These are phyloP conservation scores for Penicillium atrosanguineum DNA, from an alignment of 495 filamentous ascomycete genomes.

Conservation along the genomic window DNA sequence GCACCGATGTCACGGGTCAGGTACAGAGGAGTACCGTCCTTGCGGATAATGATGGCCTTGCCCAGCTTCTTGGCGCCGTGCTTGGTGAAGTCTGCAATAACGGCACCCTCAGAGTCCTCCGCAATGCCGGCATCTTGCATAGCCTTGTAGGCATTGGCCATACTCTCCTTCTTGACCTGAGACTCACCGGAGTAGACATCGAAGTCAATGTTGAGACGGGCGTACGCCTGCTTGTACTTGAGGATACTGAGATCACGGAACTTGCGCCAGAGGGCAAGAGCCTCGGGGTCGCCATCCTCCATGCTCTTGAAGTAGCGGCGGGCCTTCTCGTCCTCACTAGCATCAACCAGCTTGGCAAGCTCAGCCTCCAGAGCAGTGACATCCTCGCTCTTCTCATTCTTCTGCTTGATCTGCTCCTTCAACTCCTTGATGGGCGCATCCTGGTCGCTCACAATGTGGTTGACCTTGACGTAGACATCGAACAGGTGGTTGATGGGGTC, in stretches of 20 bases:
- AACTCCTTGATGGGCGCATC: slow-evolving; percentile 56
- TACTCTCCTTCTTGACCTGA: slow-evolving; percentile 79
- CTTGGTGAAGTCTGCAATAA: slow-evolving; percentile 84
- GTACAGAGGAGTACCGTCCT: slow-evolving; percentile 68
- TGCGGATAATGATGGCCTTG: slow-evolving; percentile 65
- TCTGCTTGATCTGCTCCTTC: slow-evolving; percentile 51
- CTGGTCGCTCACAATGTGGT: slow-evolving; percentile 49
- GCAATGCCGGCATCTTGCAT: slow-evolving; percentile 73
- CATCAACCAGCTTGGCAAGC: slow-evolving; percentile 50
- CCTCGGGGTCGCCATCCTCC: slow-evolving; percentile 75
- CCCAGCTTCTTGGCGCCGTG: slow-evolving; percentile 66
- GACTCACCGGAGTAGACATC: slow-evolving; percentile 94
- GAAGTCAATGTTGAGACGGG: slow-evolving; percentile 85
- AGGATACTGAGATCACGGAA: slow-evolving; percentile 90
- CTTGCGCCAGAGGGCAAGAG: slow-evolving; percentile 75
- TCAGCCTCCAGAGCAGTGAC: slow-evolving; percentile 47
- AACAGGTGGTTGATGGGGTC: slow-evolving; percentile 69
- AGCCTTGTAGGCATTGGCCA: slow-evolving; percentile 60
- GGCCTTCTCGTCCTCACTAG: slow-evolving; percentile 62
- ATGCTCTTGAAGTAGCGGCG: slow-evolving; percentile 88
- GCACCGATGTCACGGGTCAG: slow-evolving; percentile 72
- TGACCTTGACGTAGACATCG: slow-evolving; percentile 68
- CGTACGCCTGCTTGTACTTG: slow-evolving; percentile 79
- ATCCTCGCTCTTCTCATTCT: slow-evolving; percentile 51
- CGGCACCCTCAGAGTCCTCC: slow-evolving; percentile 81